Conservation (phyloP, 2,329 filamentous ascomycete species). For the Thelonectria rubi region DNA sequence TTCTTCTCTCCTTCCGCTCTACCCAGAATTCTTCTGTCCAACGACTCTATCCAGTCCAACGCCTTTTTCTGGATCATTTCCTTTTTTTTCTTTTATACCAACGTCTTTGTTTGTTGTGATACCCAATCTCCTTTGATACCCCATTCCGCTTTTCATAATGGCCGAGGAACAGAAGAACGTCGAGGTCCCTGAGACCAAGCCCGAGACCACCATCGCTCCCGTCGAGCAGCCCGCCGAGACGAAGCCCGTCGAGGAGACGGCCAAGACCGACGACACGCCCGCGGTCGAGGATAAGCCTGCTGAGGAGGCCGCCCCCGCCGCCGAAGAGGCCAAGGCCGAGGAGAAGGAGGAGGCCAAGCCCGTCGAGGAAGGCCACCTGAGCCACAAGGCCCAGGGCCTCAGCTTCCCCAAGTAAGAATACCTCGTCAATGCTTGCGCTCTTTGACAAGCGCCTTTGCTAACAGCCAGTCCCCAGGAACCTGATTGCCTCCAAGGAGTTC, state of each 20-base stretch:
- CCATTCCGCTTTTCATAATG: conserved; percentile 64
- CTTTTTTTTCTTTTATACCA: conserved; percentile 52
- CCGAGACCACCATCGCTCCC: conserved; percentile 48
- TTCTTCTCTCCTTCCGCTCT: conserved; percentile 47
- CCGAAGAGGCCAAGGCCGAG: conserved; percentile 54
- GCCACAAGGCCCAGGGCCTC: conserved; percentile 88
- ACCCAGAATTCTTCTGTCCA: conserved; percentile 45
- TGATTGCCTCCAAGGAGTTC: conserved; percentile 91
- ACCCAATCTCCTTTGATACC: conserved; percentile 56
- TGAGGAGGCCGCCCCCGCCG: conserved; percentile 54
- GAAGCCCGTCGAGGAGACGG: conserved; percentile 52
- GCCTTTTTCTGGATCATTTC: conserved; percentile 49
- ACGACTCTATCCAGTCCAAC: conserved; percentile 44
- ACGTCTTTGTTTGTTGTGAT: conserved; percentile 60
- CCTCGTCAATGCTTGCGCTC: neutral
- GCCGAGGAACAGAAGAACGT: conserved; percentile 77
- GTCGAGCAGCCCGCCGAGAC: conserved; percentile 47
- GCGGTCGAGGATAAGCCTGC: conserved; percentile 54
- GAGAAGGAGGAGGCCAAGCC: conserved; percentile 68
- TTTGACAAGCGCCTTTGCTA: conserved; percentile 28
- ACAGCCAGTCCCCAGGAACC: conserved; percentile 66
- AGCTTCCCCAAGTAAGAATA: conserved; percentile 81
- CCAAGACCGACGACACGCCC: conserved; percentile 47
- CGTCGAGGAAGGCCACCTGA: conserved; percentile 83
- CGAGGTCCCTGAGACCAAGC: conserved; percentile 65